phyloP scores from a whole-genome alignment of 148 eudicot genomes.

The Nepenthes gracilis region DNA sequence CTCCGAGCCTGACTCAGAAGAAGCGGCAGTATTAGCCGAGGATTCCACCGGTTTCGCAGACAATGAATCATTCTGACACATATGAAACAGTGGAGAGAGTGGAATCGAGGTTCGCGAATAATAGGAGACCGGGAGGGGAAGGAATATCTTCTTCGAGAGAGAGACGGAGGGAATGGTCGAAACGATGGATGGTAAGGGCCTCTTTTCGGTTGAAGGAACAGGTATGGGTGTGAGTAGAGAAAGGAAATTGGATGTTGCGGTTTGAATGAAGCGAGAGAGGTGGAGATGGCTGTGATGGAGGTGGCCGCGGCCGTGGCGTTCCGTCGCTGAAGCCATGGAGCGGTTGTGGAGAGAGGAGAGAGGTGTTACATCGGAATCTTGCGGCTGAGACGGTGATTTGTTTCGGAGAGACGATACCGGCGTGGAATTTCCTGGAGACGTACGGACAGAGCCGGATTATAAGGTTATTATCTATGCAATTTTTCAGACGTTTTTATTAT shows the following conservation, averaged over 20 bases:
- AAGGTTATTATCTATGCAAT: no score
- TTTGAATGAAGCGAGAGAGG: slow-evolving; percentile 30
- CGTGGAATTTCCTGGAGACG: no score
- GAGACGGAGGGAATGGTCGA: slow-evolving; percentile 7
- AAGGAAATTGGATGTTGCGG: slow-evolving; percentile 32
- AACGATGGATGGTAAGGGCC: slow-evolving; percentile 10
- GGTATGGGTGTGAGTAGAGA: slow-evolving; percentile 16
- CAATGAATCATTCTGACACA: slow-evolving; percentile 24
- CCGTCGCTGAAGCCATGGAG: slow-evolving; percentile 19
- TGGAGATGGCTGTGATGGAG: slow-evolving; percentile 12
- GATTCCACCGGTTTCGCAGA: slow-evolving; percentile 11
- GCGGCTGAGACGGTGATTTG: no score
- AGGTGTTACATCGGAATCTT: no score
- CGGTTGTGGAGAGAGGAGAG: no score
- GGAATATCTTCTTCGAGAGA: slow-evolving; percentile 23
- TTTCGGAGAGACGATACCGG: no score
- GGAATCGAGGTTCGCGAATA: slow-evolving; percentile 5
- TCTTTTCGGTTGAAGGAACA: slow-evolving; percentile 13
- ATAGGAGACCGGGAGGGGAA: slow-evolving; percentile 30
- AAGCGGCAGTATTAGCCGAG: slow-evolving; percentile 13
- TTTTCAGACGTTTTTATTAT: no score
- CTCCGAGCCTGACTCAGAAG: slow-evolving; percentile 28
- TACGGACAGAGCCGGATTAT: no score
- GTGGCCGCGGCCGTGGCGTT: slow-evolving; percentile 15
- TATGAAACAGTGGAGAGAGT: slow-evolving; percentile 13